A percentile compares a stretch with the other conserved stretches of the same genome.
Conservation (phyloP, 495 filamentous ascomycete genomes). For the Penicillium tannophilum region DNA sequence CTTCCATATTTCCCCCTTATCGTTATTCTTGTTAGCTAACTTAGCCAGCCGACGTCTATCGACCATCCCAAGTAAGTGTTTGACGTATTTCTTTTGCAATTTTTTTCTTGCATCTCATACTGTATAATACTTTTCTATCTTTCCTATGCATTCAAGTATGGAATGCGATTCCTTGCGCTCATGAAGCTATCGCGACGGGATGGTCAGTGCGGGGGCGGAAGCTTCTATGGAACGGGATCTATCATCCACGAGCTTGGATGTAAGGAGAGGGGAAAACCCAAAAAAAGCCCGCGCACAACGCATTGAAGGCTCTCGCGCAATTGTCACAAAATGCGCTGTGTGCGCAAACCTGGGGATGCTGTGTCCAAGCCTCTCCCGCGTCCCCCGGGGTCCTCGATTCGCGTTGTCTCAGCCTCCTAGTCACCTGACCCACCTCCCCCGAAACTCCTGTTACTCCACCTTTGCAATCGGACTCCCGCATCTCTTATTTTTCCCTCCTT, state of each 20-base stretch:
- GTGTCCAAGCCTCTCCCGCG: slow-evolving; percentile 5
- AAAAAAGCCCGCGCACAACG: not conserved
- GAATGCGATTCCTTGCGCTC: slow-evolving; percentile 2
- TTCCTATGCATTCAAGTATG: slow-evolving; percentile 11
- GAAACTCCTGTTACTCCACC: slow-evolving; percentile 8
- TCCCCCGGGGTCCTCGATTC: slow-evolving; percentile 25
- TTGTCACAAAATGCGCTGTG: slow-evolving; percentile 12
- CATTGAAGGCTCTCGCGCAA: not conserved
- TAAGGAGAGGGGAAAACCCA: not conserved
- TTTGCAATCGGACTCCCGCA: not conserved
- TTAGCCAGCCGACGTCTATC: slow-evolving; percentile 55
- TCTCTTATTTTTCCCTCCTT: slow-evolving; percentile 7
- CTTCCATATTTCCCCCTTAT: slow-evolving; percentile 11
- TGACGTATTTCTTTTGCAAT: slow-evolving; percentile 11
- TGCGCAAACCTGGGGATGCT: slow-evolving; percentile 11
- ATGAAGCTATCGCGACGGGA: slow-evolving; percentile 13
- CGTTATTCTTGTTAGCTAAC: slow-evolving; percentile 28
- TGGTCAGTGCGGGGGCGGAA: slow-evolving; percentile 35
- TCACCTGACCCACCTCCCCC: slow-evolving; percentile 34
- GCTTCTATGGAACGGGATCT: slow-evolving; percentile 5
- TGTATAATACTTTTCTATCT: slow-evolving; percentile 7
- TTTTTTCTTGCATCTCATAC: slow-evolving; percentile 10
- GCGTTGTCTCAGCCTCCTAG: slow-evolving; percentile 16
- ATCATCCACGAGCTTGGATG: slow-evolving; percentile 1
- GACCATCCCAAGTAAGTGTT: slow-evolving; percentile 57